A percentile compares a stretch with the other conserved stretches of the same genome.
phyloP scores from a whole-genome alignment of 192 early-diverging fungal genomes.

The Backusella westeae region DNA sequence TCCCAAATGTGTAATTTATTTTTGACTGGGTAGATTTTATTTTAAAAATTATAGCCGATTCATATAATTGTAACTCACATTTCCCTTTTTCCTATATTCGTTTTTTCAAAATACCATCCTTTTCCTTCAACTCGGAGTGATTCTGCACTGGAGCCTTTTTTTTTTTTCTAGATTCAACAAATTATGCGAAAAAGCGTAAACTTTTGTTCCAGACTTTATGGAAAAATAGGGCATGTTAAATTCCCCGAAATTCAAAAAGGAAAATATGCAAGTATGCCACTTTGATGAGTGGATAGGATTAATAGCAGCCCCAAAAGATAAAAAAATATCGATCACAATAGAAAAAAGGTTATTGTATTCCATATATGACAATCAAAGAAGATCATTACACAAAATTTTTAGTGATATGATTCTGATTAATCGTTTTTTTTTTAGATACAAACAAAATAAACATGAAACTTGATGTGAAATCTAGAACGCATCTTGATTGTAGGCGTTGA shows the following conservation, averaged over 20 bases:
- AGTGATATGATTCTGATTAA: neutral
- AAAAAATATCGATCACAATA: neutral
- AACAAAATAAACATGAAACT: neutral
- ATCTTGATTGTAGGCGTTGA: neutral
- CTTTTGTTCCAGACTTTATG: neutral
- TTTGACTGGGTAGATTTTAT: too few relatives aligned
- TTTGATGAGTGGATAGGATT: neutral
- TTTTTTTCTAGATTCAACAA: too few relatives aligned
- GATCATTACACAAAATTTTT: neutral
- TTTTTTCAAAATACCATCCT: too few relatives aligned
- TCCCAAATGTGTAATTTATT: too few relatives aligned
- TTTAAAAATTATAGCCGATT: too few relatives aligned
- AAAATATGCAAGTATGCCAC: neutral
- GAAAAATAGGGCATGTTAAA: neutral
- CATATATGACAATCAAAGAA: neutral
- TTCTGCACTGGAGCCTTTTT: too few relatives aligned
- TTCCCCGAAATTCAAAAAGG: neutral
- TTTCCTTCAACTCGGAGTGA: too few relatives aligned
- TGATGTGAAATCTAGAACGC: neutral
- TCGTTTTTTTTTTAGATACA: neutral
- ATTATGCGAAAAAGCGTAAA: too few relatives aligned
- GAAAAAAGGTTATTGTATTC: constrained; percentile 3
- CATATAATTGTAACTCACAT: too few relatives aligned
- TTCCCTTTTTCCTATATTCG: too few relatives aligned
- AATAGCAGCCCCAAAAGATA: neutral